Percentiles rank a stretch among this genome's conserved stretches.
Evolutionary conservation across 345 rosid genomes (phyloP).

Genomic region (Eucalyptus guilfoylei): DNA sequence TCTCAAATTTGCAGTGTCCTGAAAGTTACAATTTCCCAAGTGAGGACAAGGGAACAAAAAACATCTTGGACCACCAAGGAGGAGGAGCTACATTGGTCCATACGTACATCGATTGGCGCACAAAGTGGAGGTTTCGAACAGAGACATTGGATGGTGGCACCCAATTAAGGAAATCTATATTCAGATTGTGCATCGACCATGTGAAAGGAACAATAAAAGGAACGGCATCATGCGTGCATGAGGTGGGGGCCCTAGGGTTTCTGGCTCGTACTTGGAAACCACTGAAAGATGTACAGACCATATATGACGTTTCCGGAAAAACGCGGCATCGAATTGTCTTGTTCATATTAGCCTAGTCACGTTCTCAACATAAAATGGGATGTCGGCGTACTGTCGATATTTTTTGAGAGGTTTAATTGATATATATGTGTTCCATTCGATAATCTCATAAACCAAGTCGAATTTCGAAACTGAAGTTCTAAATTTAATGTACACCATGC

Average conservation of each 20-base stretch:
- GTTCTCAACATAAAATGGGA: background rate
- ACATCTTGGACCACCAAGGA: background rate
- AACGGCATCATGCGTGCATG: constrained; percentile 1
- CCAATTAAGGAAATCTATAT: constrained; percentile 50
- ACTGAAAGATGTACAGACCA: background rate
- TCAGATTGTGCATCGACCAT: constrained; percentile 20
- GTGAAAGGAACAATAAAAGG: constrained; percentile 34
- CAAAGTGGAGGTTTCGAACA: constrained; percentile 5
- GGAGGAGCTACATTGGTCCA: constrained; percentile 12
- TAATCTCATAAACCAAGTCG: background rate
- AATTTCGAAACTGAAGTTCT: background rate
- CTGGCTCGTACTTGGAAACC: background rate
- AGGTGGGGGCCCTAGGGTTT: background rate
- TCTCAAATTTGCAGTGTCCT: background rate
- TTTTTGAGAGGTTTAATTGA: background rate
- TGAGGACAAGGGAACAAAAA: background rate
- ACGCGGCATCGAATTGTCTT: background rate
- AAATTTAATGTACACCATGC: background rate
- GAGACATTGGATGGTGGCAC: constrained; percentile 43
- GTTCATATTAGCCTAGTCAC: background rate
- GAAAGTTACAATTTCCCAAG: background rate
- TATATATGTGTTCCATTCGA: background rate
- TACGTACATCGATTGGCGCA: background rate
- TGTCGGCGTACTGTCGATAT: background rate
- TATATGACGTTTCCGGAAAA: background rate